Base-by-base conservation (phyloP, 2,329 filamentous ascomycete species). In the Colletotrichum sp. region DNA sequence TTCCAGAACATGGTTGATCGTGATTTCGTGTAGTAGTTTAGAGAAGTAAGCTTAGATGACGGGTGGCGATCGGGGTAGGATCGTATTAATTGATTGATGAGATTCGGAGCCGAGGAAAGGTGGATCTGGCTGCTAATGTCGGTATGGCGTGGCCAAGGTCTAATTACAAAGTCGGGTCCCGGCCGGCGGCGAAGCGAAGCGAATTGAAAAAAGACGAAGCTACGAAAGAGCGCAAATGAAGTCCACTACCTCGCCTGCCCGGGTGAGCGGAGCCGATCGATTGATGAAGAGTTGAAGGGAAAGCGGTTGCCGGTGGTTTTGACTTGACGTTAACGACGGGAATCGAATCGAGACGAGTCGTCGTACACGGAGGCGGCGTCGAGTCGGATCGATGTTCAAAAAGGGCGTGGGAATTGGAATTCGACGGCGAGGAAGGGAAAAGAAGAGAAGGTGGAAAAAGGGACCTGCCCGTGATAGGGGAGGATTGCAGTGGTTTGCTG, bases 381-480 rank as follows among this genome's bases (percentile, higher is more conserved):
- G 71, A 76, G 78, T 73, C 77, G 71, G 78, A 69, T 77, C 75
- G 78, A 77, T 73, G 76, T 73, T 77, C 72, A 76, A 75, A 78
- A 16, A 72, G 36, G 65, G 64, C 68, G 68, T 63, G 55, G 27
- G 22, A 25, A 25, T 25, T 25, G 25, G 34, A 52, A 25, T 36
- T 34, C 63, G 52, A 36, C 27, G 39, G 60, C 48, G 48, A 71
- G 36, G 52, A 39, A 32, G 30, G 36, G 68, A 52, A 52, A 68
- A 65, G 34, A 75, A 72, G 73, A 65, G 77, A 65, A 78, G 59
- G 71, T 68, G 75, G 72, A 77, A 77, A 81, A 79, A 78, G 80
- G 81, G 80, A 79, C 82, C 82, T 80, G 84, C 83, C 83, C 81
- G 80, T 77, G 74, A 78, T 80, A 80, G 78, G 78, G 81, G 79